Base-by-base conservation (phyloP, 805 yeast species). In the Candida glaebosa region DNA sequence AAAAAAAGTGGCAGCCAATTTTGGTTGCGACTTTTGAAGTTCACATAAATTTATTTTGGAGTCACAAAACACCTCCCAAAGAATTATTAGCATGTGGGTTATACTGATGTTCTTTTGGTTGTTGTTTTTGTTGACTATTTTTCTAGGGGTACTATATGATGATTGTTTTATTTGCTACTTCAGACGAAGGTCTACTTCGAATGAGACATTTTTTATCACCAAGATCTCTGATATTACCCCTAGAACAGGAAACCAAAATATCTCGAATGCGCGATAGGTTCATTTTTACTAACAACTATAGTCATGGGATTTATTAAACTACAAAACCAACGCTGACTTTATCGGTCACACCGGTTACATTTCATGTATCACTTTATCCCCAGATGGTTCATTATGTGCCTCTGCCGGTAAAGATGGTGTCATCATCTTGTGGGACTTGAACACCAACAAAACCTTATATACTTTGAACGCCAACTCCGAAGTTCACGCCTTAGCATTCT, bases 321-420 rank as follows among this genome's bases (percentile, higher is more conserved):
- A 82, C 82, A 72, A 80, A 63, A 80, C 88, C 66, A 82, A 84
- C 70, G 95, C 97, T 69, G 98, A 93, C 78, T 87, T 86, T 82
- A 80, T 88, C 65, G 99, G 99, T 71, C 99, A 93, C 95, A 88
- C 93, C 74, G 96, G 96, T 78, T 90, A 90, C 93, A 85, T 93
- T 63, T 87, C 95, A 69, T 77, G 95, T 70, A 82, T 93, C 79
- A 88, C 96, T 67, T 84, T 93, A 71, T 89, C 99, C 56, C 99
- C 99, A 78, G 99, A 93, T 79, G 99, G 98, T 80, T 84, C 99
- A 57, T 80, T 93, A 67, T 87, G 95, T 76, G 98, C 99, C 60
- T 90, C 99, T 58, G 98, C 96, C 75, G 99, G 99, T 75, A 93
- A 93, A 83, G 99, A 93, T 71, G 99, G 99, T 78, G 82, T 84